Percentiles rank a stretch among this genome's conserved stretches.
phyloP scores from a whole-genome alignment of 2,329 filamentous ascomycete species.

The Aspergillus quadrilineatus region DNA sequence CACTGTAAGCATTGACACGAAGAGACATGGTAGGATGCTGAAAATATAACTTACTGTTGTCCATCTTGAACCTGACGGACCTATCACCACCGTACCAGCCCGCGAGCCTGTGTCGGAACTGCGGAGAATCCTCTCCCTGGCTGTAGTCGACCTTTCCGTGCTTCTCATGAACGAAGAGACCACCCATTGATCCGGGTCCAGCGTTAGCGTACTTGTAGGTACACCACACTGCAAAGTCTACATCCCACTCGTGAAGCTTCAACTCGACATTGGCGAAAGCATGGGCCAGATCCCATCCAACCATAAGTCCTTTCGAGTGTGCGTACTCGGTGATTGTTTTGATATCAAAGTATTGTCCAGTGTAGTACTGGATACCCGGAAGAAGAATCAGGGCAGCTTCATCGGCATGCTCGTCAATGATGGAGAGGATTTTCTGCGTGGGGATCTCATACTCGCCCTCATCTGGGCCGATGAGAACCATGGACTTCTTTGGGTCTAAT shows the following conservation, averaged over 20 bases:
- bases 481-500: conserved; percentile 62
- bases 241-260: conserved; percentile 78
- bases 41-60: conserved; percentile 53
- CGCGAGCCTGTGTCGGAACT: conserved; percentile 65
- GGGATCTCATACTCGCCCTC: conserved; percentile 59
- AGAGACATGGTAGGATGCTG: background rate
- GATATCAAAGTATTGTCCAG: conserved; percentile 82
- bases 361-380: conserved; percentile 88
- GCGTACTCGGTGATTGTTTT: conserved; percentile 73
- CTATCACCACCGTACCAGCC: conserved; percentile 87
- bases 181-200: conserved; percentile 76
- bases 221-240: conserved; percentile 89
- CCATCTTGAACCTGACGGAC: conserved; percentile 74
- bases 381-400: conserved; percentile 74
- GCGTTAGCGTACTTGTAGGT: conserved; percentile 92
- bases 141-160: conserved; percentile 55
- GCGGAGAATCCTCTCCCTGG: conserved; percentile 41
- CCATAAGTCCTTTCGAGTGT: conserved; percentile 63
- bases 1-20: conserved; percentile 1
- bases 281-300: conserved; percentile 86
- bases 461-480: conserved; percentile 70
- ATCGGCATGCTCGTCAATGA: conserved; percentile 71
- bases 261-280: conserved; percentile 79
- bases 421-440: conserved; percentile 67
- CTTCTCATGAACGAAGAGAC: conserved; percentile 72